Conservation (phyloP, 192 early-diverging fungal genomes). For the Linnemannia elongata region DNA sequence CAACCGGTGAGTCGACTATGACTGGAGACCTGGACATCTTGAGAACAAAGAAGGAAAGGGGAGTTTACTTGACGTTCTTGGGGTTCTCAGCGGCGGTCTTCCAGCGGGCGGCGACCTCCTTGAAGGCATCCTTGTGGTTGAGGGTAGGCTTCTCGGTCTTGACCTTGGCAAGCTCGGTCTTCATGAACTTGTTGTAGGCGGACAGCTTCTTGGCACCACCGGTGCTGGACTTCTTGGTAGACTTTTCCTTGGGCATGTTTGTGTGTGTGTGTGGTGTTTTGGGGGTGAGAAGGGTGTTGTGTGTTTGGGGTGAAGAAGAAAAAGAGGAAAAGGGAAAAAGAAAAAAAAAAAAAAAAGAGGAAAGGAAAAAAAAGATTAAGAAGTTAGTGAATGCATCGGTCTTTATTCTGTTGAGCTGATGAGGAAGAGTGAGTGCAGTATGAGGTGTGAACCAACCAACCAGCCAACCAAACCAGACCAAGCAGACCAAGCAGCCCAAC, state of each 20-base stretch:
- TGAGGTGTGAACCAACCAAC: background rate
- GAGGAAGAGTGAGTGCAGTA: background rate
- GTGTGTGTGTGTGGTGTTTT: slow-evolving; percentile 24
- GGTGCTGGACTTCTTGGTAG: slow-evolving; percentile 59
- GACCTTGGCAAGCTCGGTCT: slow-evolving; percentile 76
- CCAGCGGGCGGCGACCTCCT: slow-evolving; percentile 73
- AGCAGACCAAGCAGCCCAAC: no score
- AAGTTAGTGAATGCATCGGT: slow-evolving; percentile 29
- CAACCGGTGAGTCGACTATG: background rate
- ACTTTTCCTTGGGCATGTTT: slow-evolving; percentile 67
- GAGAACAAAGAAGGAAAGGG: background rate
- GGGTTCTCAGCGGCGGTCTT: slow-evolving; percentile 73
- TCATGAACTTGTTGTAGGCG: slow-evolving; percentile 81
- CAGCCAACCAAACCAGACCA: no score
- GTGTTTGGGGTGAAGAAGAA: slow-evolving; percentile 1
- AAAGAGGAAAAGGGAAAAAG: slow-evolving; percentile 17
- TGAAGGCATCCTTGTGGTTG: slow-evolving; percentile 78
- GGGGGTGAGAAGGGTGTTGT: background rate
- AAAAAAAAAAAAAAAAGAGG: slow-evolving; percentile 14
- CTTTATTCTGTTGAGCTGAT: slow-evolving; percentile 2
- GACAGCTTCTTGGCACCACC: slow-evolving; percentile 59
- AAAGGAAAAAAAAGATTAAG: slow-evolving; percentile 32
- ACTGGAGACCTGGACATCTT: background rate
- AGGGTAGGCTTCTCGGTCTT: slow-evolving; percentile 72
- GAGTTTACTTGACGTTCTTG: slow-evolving; percentile 63